Evolutionary conservation across 176 grass and related monocot genomes (phyloP).

Genomic region (Phyllostachys edulis): DNA sequence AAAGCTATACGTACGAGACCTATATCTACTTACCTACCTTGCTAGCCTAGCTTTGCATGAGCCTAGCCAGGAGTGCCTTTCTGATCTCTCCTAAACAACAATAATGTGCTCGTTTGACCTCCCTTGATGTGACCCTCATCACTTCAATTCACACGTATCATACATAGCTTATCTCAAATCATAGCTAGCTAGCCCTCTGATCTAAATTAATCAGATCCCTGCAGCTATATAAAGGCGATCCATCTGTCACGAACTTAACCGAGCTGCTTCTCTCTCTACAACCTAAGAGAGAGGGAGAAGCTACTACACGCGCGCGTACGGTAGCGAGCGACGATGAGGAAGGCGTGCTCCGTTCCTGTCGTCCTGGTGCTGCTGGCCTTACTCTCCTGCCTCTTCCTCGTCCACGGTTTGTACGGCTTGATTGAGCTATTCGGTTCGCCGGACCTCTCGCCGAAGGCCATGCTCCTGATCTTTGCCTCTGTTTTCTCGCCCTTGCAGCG

Average conservation of each 20-base stretch:
- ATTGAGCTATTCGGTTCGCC: slow-evolving; percentile 49
- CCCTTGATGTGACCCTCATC: slow-evolving; percentile 25
- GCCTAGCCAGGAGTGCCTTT: too few species aligned
- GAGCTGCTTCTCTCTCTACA: too few species aligned
- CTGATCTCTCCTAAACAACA: slow-evolving; percentile 3
- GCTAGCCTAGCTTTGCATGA: neutral
- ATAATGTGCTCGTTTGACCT: slow-evolving; percentile 51
- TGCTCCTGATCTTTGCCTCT: slow-evolving; percentile 39
- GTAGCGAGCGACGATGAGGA: slow-evolving; percentile 18
- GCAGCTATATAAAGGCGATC: slow-evolving; percentile 32
- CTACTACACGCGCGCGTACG: too few species aligned
- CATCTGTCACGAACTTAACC: neutral
- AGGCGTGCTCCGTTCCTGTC: slow-evolving; percentile 38
- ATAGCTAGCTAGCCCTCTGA: neutral
- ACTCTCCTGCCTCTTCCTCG: slow-evolving; percentile 42
- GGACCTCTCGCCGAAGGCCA: slow-evolving; percentile 46
- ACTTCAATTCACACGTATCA: neutral
- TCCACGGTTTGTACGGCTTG: slow-evolving; percentile 46
- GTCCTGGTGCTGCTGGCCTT: slow-evolving; percentile 46
- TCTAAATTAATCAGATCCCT: neutral
- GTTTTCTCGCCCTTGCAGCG: slow-evolving; percentile 46
- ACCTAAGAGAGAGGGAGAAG: too few species aligned
- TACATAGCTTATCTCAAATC: neutral
- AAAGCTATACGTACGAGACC: neutral
- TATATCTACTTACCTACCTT: neutral